Base-by-base conservation (phyloP, 225 moss, liverwort and hornwort species). In the Antitrichia curtipendula region DNA sequence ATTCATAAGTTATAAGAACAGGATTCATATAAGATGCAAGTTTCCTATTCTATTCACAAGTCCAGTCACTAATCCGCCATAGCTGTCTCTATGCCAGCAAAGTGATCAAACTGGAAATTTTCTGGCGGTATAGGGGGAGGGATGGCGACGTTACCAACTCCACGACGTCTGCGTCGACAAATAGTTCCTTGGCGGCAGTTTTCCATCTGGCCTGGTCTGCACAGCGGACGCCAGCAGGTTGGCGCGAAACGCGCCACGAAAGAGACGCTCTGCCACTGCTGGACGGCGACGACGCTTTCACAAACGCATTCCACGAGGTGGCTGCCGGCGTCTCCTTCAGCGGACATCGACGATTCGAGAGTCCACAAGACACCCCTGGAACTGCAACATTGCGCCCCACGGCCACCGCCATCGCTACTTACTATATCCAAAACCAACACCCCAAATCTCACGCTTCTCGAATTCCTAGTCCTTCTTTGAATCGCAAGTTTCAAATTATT, bases 351-450 rank as follows among this genome's bases (percentile, higher is more conserved):
- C 73, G 49, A 41, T 62, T 91, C 25, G 91, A 40, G 63, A 83
- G 25, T 16, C 65, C 84, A 52, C 4, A 85, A 52, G 87, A 76
- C 50, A 85, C 69, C 72, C 86, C 77, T 1, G 86, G 50, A 1
- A 91, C 9, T 27, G 89, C 88, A 21, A 86, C 88, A 40, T 53
- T 49, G 23, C 87, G 89, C 79, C 82, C 91, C 50, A 85, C 86
- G 43, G 82, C 82, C 88, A 69, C 82, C 32, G 89, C 91, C 92
- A 91, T 91, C 63, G 81, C 89, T 70, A 66, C 38, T 72, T 86
- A 62, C 47, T 32, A 10, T 38, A 22, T 41, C 69, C 69, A 19
- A n/a, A 83, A 54, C 56, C 58, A 20, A 29, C 21, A n/a, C 41
- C 57, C 32, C 16, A 72, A 83, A 84, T 57, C 31, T 31, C 58